Conservation (phyloP, 1,284 basidiomycete genomes). For the Sporisorium sorghi region DNA sequence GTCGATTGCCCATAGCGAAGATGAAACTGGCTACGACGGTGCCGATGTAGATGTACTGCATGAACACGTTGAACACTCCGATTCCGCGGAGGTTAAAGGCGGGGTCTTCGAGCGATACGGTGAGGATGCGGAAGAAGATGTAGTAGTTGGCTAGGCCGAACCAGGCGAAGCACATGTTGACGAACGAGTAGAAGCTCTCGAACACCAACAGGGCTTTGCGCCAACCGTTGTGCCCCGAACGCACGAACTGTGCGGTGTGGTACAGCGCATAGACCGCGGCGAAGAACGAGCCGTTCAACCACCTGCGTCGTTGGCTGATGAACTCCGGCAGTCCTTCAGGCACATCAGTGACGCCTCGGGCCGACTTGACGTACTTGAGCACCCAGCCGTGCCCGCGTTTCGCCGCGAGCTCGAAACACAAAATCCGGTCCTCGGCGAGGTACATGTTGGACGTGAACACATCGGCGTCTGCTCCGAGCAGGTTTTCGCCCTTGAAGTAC, state of each 20-base stretch:
- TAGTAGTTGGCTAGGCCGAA: constrained; percentile 91
- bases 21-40: constrained; percentile 89
- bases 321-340: constrained; percentile 94
- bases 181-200: constrained; percentile 87
- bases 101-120: constrained; percentile 83
- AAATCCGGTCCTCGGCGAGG: constrained; percentile 78
- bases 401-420: constrained; percentile 93
- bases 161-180: constrained; percentile 92
- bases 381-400: constrained; percentile 91
- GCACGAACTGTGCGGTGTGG: constrained; percentile 84
- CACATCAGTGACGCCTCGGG: constrained; percentile 93
- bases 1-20: constrained; percentile 96
- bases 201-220: constrained; percentile 81
- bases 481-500: constrained; percentile 95
- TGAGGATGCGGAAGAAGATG: constrained; percentile 94
- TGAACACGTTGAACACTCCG: constrained; percentile 80
- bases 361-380: constrained; percentile 93
- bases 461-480: constrained; percentile 89
- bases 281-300: constrained; percentile 91
- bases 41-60: constrained; percentile 86
- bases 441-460: constrained; percentile 84
- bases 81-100: constrained; percentile 79
- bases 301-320: constrained; percentile 89
- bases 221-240: constrained; percentile 82
- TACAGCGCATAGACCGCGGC: constrained; percentile 76